Base-by-base conservation (phyloP, 345 rosid genomes). In the Balakata baccata region DNA sequence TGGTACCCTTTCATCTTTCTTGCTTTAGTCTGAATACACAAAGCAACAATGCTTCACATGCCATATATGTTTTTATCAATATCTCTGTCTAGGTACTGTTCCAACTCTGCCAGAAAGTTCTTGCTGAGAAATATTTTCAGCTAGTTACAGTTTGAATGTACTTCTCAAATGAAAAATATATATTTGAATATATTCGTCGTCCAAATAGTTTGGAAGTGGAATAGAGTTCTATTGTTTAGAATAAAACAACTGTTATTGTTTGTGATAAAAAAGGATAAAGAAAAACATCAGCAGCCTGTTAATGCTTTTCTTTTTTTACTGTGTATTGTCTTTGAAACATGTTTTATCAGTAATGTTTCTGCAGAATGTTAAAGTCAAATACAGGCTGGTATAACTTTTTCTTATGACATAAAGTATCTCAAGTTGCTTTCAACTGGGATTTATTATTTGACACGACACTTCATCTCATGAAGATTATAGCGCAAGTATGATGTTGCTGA, bases 401-500 rank as follows among this genome's bases (percentile, higher is more conserved):
- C 10, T 3, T 12, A 66, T 22, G 54, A 2, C 23, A 62, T n/a
- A 49, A 22, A 25, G 52, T 34, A 17, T 50, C 43, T 34, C 38
- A 51, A 68, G 20, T 64, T 64, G 45, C 63, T 73, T 34, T 11
- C 29, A 11, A 11, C 41, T 10, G 66, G 50, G 34, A 47, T 18
- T 54, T 63, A 68, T 50, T 17, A 13, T 70, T 65, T 82, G 64
- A 72, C 57, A 59, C 47, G 43, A 20, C 64, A 60, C 23, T 65
- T 25, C 20, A 41, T 60, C 62, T 68, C 69, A 37, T 61, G 67
- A 75, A 68, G 62, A 47, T 72, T 39, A 23, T 67, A 41, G 68
- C 62, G 11, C 49, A 45, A 37, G 46, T 64, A 56, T n/a, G 3
- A 51, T 60, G 49, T 70, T 80, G 72, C 75, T 68, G 69, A 59